phyloP scores from a whole-genome alignment of 2,329 filamentous ascomycete genomes.

The Fusarium tanahbumbuense region DNA sequence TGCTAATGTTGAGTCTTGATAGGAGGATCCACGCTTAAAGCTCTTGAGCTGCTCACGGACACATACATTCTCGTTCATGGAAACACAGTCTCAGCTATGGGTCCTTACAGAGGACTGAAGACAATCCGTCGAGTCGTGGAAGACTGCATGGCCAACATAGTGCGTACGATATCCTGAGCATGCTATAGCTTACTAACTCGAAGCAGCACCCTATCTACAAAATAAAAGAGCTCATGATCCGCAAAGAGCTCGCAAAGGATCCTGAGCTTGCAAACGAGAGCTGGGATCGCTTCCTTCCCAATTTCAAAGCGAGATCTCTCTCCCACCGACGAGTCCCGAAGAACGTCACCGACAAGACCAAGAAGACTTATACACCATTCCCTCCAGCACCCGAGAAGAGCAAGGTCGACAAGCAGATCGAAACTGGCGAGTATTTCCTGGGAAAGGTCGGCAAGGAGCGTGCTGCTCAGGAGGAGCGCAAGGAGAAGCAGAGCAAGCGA shows the following conservation, averaged over 20 bases:
- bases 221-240: constrained; percentile 82
- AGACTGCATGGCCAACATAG: constrained; percentile 94
- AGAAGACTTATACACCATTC: constrained; percentile 97
- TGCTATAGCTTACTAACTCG: neutral
- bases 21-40: no score
- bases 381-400: constrained; percentile 97
- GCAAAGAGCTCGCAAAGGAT: constrained; percentile 84
- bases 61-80: constrained; percentile 97
- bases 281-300: constrained; percentile 95
- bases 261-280: constrained; percentile 86
- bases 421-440: constrained; percentile 96
- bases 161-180: neutral
- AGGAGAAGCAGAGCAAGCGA: constrained; percentile 87
- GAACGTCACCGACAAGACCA: constrained; percentile 91
- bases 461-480: constrained; percentile 79
- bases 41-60: constrained; percentile 88
- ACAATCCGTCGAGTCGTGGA: constrained; percentile 63
- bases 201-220: constrained; percentile 84
- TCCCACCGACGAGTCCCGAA: constrained; percentile 84
- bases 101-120: constrained; percentile 79
- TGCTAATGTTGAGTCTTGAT: no score
- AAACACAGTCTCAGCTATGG: constrained; percentile 94
- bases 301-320: constrained; percentile 95
- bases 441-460: constrained; percentile 92
- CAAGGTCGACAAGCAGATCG: constrained; percentile 98